These are phyloP conservation scores for Daphne laureola DNA, from an alignment of 441 rosid species.

Conservation along the genomic window DNA sequence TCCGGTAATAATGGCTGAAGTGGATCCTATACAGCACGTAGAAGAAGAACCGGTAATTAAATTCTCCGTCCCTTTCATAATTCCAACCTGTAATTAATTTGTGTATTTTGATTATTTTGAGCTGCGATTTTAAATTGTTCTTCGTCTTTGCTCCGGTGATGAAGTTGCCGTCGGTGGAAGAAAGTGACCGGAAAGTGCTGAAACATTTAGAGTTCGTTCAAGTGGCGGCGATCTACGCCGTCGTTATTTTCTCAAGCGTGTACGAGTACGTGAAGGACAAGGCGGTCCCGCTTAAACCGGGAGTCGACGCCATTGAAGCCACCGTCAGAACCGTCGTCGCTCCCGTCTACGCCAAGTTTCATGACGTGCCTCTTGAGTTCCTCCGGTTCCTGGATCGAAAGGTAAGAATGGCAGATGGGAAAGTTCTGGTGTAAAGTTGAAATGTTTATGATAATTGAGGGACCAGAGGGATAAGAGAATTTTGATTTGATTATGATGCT, in stretches of 20 bases:
- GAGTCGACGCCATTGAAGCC: slow-evolving; percentile 45
- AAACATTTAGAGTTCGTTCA: slow-evolving; percentile 45
- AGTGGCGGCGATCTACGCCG: slow-evolving; percentile 29
- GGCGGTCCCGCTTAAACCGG: slow-evolving; percentile 52
- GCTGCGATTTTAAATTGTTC: background rate
- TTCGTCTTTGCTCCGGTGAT: too few relatives aligned
- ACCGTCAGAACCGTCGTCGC: slow-evolving; percentile 36
- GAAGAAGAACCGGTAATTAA: slow-evolving; percentile 22
- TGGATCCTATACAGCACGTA: slow-evolving; percentile 23
- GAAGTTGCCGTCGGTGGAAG: slow-evolving; percentile 13
- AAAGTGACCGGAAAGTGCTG: slow-evolving; percentile 25
- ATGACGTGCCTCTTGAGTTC: slow-evolving; percentile 35
- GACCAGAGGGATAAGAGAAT: too few relatives aligned
- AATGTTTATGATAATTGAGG: too few relatives aligned
- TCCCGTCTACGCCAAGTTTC: slow-evolving; percentile 43
- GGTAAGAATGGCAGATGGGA: slow-evolving; percentile 17
- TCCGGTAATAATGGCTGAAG: slow-evolving; percentile 36
- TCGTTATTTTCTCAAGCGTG: slow-evolving; percentile 26
- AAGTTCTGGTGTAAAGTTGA: too few relatives aligned
- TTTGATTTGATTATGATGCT: too few relatives aligned
- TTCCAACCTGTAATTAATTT: background rate
- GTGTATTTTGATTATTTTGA: background rate
- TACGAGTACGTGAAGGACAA: slow-evolving; percentile 48
- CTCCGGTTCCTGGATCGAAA: slow-evolving; percentile 48
- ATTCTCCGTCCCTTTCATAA: background rate